A percentile compares a stretch with the other conserved stretches of the same genome.
These are phyloP conservation scores for Herpetomonas tarakana DNA, from an alignment of 208 protist species.

Conservation along the genomic window DNA sequence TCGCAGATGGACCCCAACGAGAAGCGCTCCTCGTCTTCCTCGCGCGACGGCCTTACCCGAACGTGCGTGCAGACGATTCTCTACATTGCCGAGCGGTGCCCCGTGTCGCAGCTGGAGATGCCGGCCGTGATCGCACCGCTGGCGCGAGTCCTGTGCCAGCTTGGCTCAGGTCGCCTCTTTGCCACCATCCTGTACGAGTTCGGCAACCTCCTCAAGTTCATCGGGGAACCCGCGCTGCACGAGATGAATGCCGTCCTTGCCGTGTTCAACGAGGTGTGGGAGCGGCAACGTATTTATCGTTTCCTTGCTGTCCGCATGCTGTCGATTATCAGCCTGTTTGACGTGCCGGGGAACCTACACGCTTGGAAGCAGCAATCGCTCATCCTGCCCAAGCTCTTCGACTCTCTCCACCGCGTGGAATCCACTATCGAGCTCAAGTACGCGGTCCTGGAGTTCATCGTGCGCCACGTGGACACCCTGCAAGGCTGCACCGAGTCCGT, in stretches of 20 bases:
- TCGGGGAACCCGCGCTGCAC: conserved; percentile 39
- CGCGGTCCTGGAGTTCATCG: conserved; percentile 72
- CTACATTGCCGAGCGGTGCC: conserved; percentile 67
- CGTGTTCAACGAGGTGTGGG: conserved; percentile 71
- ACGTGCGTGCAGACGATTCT: conserved; percentile 71
- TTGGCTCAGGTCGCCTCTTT: conserved; percentile 42
- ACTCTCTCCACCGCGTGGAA: conserved; percentile 58
- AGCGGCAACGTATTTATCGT: conserved; percentile 45
- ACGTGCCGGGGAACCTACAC: conserved; percentile 37
- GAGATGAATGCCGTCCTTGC: conserved; percentile 42
- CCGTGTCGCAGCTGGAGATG: conserved; percentile 62
- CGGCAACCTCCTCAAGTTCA: conserved; percentile 63
- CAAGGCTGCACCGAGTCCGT: conserved; percentile 56
- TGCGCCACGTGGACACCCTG: conserved; percentile 57
- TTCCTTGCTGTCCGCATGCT: conserved; percentile 80
- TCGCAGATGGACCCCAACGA: conserved; percentile 53
- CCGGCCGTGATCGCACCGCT: conserved; percentile 52
- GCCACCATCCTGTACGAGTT: conserved; percentile 69
- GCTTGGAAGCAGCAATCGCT: conserved; percentile 34
- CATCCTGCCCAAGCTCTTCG: conserved; percentile 67
- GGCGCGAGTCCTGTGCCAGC: conserved; percentile 47
- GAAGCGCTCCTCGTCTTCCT: conserved; percentile 23
- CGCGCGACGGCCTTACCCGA: conserved; percentile 52
- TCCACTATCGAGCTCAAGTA: conserved; percentile 53
- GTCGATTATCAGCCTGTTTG: conserved; percentile 56